A percentile compares a stretch with the other conserved stretches of the same genome.
These are phyloP conservation scores for Rosa lucieae DNA, from an alignment of 306 rosid species.

Conservation along the genomic window DNA sequence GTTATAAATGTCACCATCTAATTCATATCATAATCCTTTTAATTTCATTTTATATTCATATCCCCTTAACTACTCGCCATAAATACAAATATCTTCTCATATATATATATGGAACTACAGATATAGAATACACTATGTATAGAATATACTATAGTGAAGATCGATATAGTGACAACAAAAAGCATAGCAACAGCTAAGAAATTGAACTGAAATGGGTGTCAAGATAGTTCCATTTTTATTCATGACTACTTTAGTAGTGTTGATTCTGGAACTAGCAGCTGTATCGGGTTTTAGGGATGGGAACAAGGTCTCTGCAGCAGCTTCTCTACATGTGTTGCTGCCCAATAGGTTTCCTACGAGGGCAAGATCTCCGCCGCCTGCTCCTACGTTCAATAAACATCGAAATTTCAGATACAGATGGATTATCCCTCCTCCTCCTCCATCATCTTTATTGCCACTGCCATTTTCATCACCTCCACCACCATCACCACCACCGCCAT, in stretches of 20 bases:
- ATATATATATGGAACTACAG: background rate
- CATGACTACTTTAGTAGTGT: background rate
- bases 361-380: slow-evolving; percentile 5
- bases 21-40: background rate
- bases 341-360: background rate
- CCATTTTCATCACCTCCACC: background rate
- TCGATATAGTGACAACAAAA: background rate
- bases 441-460: background rate
- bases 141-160: background rate
- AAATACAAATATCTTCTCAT: background rate
- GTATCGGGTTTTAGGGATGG: background rate
- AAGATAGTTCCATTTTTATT: background rate
- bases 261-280: background rate
- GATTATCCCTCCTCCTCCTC: background rate
- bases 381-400: background rate
- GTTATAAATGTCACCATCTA: background rate
- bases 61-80: background rate
- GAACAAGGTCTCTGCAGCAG: background rate
- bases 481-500: background rate
- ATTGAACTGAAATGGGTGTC: background rate
- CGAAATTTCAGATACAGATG: background rate
- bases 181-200: background rate
- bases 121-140: background rate
- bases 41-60: background rate
- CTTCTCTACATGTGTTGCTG: background rate